Evolutionary conservation across 441 rosid genomes (phyloP).

Genomic region (Geranium incanum): DNA sequence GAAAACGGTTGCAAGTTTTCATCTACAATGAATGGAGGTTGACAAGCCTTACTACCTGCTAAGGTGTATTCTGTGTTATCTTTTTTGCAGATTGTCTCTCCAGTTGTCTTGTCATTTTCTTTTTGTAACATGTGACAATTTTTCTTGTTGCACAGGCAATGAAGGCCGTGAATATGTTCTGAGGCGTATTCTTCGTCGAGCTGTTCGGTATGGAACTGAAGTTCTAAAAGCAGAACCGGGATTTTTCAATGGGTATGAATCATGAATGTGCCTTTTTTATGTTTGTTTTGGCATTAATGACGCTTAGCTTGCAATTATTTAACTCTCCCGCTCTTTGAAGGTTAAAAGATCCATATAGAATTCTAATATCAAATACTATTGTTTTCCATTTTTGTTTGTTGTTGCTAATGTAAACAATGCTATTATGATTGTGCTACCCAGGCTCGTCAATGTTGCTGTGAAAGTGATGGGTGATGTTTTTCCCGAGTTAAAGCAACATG

Average conservation of each 20-base stretch:
- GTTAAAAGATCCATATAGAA: not conserved
- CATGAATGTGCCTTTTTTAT: constrained; percentile 6
- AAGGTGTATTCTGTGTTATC: not conserved
- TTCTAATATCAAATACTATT: not conserved
- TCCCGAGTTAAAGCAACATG: constrained; percentile 79
- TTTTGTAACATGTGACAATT: constrained; percentile 12
- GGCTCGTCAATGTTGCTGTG: constrained; percentile 71
- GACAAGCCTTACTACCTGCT: not conserved
- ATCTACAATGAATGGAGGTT: not conserved
- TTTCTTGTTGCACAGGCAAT: constrained; percentile 49
- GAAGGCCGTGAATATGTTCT: constrained; percentile 97
- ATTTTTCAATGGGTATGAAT: constrained; percentile 74
- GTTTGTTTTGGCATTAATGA: not conserved
- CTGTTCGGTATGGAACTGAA: constrained; percentile 92
- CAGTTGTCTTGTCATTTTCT: not conserved
- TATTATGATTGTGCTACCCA: constrained; percentile 26
- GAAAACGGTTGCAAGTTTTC: not conserved
- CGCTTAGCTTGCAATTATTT: not conserved
- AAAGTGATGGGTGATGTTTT: constrained; percentile 78
- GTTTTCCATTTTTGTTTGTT: constrained; percentile 14
- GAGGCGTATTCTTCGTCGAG: constrained; percentile 97
- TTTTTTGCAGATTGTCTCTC: not conserved
- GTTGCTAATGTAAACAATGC: not conserved
- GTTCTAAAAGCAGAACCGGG: constrained; percentile 87
- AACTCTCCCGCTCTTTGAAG: not conserved